phyloP scores from a whole-genome alignment of 345 rosid genomes.

The Dipteronia sinensis region DNA sequence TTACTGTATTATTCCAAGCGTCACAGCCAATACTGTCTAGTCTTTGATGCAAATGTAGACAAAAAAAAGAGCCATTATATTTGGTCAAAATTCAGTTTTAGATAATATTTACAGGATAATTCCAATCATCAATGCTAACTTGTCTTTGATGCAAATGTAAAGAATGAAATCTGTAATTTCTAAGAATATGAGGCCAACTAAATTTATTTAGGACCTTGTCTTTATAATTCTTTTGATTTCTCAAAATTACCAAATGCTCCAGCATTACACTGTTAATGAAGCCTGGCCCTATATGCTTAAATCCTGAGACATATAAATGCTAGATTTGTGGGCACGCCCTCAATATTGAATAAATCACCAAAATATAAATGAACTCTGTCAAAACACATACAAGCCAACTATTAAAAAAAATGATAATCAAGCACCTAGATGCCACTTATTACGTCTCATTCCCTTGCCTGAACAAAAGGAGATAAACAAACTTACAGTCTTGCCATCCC shows the following conservation, averaged over 20 bases:
- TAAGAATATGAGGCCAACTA: background rate
- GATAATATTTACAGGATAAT: background rate
- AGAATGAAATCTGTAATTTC: background rate
- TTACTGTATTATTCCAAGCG: background rate
- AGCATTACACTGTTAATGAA: background rate
- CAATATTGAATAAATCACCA: background rate
- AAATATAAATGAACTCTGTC: background rate
- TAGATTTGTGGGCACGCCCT: background rate
- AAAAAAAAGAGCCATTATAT: background rate
- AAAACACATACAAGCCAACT: background rate
- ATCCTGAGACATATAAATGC: background rate
- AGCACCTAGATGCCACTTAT: background rate
- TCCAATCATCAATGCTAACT: background rate
- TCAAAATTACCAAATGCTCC: background rate
- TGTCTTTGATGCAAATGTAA: background rate
- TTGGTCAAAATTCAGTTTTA: too few relatives aligned
- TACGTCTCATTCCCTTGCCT: background rate
- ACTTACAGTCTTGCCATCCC: conserved; percentile 68
- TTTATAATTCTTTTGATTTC: background rate
- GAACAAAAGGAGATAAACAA: background rate
- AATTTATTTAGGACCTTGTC: background rate
- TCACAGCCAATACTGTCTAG: background rate
- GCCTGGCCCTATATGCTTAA: background rate
- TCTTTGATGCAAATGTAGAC: background rate
- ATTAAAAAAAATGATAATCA: conserved; percentile 3